Base-by-base conservation (phyloP, 2,329 filamentous ascomycete genomes). In the Aspergillus sp. region DNA sequence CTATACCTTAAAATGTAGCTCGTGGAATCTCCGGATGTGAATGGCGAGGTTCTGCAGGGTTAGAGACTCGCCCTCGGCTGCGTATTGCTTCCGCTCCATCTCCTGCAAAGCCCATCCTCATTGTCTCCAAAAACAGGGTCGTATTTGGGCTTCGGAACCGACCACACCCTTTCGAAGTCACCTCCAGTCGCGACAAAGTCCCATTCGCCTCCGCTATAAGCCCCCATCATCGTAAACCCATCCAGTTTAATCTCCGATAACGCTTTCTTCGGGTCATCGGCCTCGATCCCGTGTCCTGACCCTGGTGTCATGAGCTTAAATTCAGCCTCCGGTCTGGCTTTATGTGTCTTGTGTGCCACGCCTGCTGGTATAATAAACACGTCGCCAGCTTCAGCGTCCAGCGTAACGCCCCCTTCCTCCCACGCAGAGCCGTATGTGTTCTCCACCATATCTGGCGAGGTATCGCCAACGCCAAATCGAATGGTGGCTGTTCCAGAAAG, bases 341-440 rank as follows among this genome's bases (percentile, higher is more conserved):
- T 73, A 30, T 80, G 62, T 22, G 11, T 83, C 70, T 85, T 85
- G 62, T 85, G 83, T 8, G 81, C 77, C 1, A 82, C 76, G 0
- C 83, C 83, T 0, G 82, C 81, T 0, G 84, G 84, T 2, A 86
- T 74, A 13, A 86, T 71, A 59, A 87, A 86, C 0, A 85, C 82
- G 62, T 87, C 84, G 1, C 84, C 84, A 0, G 78, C 70, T 1
- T 72, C 61, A 0, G 80, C 84, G 3, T 77, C 57, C 0, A 86
- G 50, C 48, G 80, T 74, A 0, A 86, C 55, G 0, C 81, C 83
- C 0, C 80, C 81, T 0, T 73, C 66, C 58, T 85, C 82, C 26
- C 70, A 53, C 5, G 56, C 56, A 9, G 36, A 45, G 20, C 54
- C 52, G 32, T 62, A 56, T 5, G 60, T 64, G 34, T 63, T 57